phyloP scores from a whole-genome alignment of 1,284 basidiomycete species.

The Ganoderma boninense region DNA sequence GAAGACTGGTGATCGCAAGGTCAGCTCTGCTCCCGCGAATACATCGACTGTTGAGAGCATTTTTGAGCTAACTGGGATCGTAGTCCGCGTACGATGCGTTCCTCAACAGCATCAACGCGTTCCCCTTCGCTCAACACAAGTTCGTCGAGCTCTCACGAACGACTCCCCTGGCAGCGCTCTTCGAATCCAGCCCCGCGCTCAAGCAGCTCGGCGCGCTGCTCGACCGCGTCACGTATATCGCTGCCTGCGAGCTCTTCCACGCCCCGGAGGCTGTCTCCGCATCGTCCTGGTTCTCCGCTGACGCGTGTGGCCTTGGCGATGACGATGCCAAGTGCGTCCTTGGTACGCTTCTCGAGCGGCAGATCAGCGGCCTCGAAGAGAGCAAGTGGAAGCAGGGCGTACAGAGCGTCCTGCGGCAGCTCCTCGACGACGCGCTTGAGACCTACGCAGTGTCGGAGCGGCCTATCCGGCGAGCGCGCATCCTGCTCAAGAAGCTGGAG shows the following conservation, averaged over 20 bases:
- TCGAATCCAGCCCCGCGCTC: slow-evolving; percentile 49
- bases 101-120: slow-evolving; percentile 57
- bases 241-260: slow-evolving; percentile 68
- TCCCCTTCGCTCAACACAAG: slow-evolving; percentile 55
- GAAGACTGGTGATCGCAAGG: slow-evolving; percentile 78
- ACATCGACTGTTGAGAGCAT: not conserved
- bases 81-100: slow-evolving; percentile 72
- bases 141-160: slow-evolving; percentile 45
- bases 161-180: slow-evolving; percentile 42
- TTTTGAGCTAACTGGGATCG: slow-evolving; percentile 7
- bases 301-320: not conserved
- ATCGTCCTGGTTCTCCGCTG: slow-evolving; percentile 20
- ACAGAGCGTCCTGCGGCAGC: slow-evolving; percentile 42
- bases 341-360: slow-evolving; percentile 68
- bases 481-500: slow-evolving; percentile 60
- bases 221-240: slow-evolving; percentile 72
- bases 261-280: slow-evolving; percentile 52
- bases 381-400: slow-evolving; percentile 65
- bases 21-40: slow-evolving; percentile 39
- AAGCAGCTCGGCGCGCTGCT: slow-evolving; percentile 66
- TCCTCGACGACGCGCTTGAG: slow-evolving; percentile 46
- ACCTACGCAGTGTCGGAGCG: slow-evolving; percentile 56
- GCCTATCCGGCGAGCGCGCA: slow-evolving; percentile 63
- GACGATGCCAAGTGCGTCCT: slow-evolving; percentile 40
- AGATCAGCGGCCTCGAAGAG: slow-evolving; percentile 60